phyloP scores from a whole-genome alignment of 768 basidiomycete species.

The Pleurotus giganteus region DNA sequence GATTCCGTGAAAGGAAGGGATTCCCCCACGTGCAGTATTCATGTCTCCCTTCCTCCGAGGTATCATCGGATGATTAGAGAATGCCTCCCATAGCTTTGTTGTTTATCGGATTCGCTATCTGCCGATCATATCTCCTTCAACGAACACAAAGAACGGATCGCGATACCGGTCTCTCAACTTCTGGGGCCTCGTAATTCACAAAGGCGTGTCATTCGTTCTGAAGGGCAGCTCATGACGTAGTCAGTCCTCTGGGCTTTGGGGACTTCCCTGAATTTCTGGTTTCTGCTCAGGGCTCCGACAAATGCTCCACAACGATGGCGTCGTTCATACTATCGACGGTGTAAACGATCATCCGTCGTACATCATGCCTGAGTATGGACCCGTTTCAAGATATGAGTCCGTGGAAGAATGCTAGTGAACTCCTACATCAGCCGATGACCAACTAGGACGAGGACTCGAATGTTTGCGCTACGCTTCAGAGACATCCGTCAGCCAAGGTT shows the following conservation, averaged over 20 bases:
- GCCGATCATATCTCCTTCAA: slow-evolving; percentile 6
- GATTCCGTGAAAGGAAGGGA: neutral
- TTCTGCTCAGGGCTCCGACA: neutral
- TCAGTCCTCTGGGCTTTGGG: neutral
- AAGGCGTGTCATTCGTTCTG: neutral
- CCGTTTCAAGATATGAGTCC: no score
- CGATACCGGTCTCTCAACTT: slow-evolving; percentile 5
- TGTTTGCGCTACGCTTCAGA: no score
- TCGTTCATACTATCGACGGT: no score
- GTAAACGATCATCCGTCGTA: no score
- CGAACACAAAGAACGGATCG: neutral
- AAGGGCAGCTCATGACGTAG: neutral
- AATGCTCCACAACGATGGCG: neutral
- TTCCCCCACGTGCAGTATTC: no score
- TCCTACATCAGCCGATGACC: neutral
- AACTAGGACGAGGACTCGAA: no score
- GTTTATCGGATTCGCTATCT: slow-evolving; percentile 8
- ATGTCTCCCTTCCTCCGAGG: neutral
- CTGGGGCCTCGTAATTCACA: neutral
- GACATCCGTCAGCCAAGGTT: no score
- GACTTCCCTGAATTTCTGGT: no score
- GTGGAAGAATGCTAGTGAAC: neutral
- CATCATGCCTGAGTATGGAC: no score
- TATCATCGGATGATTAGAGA: neutral
- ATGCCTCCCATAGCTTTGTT: neutral